These are phyloP conservation scores for Rhodocollybia butyracea DNA, from an alignment of 768 basidiomycete species.

Conservation along the genomic window DNA sequence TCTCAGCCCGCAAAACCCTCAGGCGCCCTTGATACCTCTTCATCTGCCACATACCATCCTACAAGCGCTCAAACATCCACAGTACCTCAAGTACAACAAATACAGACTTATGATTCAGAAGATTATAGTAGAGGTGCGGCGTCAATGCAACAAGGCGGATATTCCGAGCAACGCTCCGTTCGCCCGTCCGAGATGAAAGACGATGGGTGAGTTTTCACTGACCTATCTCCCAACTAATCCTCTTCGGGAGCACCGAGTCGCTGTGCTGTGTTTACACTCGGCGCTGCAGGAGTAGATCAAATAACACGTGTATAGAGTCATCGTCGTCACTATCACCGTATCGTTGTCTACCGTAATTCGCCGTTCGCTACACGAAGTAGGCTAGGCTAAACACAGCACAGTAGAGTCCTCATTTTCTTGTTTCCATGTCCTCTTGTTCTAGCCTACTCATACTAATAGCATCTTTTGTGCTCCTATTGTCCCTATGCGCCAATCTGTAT, in stretches of 20 bases:
- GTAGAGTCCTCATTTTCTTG: conserved; percentile 67
- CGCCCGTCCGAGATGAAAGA: conserved; percentile 94
- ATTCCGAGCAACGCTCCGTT: conserved; percentile 57
- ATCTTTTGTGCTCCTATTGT: conserved; percentile 33
- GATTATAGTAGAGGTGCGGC: conserved; percentile 21
- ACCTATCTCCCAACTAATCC: neutral
- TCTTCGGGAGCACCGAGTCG: neutral
- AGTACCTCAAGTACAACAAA: conserved; percentile 75
- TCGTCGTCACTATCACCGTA: conserved; percentile 12
- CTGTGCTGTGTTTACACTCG: neutral
- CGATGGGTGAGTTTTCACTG: conserved; percentile 69
- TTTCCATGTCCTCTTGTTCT: conserved; percentile 49
- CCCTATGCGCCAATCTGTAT: neutral
- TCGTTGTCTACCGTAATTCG: conserved; percentile 18
- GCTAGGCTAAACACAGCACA: conserved; percentile 72
- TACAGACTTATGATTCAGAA: conserved; percentile 75
- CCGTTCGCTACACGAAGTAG: conserved; percentile 48
- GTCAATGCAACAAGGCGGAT: conserved; percentile 13
- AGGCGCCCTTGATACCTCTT: conserved; percentile 17
- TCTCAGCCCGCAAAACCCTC: conserved; percentile 21
- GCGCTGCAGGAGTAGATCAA: neutral
- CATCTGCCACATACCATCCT: conserved; percentile 9
- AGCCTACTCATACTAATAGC: conserved; percentile 79
- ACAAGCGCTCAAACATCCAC: conserved; percentile 46
- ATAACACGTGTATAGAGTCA: neutral